Conservation (phyloP, 371 early-diverging fungal genomes). For the Conidiobolus incongruus region DNA sequence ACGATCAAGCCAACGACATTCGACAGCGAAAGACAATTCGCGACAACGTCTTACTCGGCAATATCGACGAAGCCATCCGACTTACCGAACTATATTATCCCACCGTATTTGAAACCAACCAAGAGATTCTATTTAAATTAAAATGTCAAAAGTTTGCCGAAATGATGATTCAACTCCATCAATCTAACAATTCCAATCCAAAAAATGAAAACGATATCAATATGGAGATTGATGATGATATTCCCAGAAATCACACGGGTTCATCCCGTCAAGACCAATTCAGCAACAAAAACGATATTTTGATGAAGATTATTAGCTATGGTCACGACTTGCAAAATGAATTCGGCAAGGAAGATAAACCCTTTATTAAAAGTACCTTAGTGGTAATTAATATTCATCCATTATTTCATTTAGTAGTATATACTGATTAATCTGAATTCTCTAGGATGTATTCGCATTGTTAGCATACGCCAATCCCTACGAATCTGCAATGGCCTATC, state of each 20-base stretch:
- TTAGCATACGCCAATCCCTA: slow-evolving; percentile 46
- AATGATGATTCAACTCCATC: slow-evolving; percentile 25
- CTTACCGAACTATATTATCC: slow-evolving; percentile 34
- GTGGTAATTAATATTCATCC: slow-evolving; percentile 7
- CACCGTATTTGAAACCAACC: slow-evolving; percentile 23
- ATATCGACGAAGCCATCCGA: slow-evolving; percentile 42
- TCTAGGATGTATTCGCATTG: slow-evolving; percentile 40
- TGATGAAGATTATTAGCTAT: too few relatives aligned
- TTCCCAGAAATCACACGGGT: neutral
- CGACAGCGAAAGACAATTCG: slow-evolving; percentile 21
- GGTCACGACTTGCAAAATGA: slow-evolving; percentile 44
- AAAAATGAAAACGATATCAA: slow-evolving; percentile 12
- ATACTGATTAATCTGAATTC: neutral
- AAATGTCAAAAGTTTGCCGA: slow-evolving; percentile 67
- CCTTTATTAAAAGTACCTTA: slow-evolving; percentile 15
- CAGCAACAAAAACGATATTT: too few relatives aligned
- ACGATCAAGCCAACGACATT: slow-evolving; percentile 10
- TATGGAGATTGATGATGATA: slow-evolving; percentile 6
- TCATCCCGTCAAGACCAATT: too few relatives aligned
- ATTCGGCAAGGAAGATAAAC: slow-evolving; percentile 28
- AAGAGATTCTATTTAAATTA: slow-evolving; percentile 39
- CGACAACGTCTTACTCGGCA: slow-evolving; percentile 29
- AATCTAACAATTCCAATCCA: too few relatives aligned
- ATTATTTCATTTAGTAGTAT: neutral
- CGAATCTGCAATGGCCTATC: slow-evolving; percentile 21